Conservation (phyloP, 1,139 yeast genomes). For the Hyphopichia fennica region DNA sequence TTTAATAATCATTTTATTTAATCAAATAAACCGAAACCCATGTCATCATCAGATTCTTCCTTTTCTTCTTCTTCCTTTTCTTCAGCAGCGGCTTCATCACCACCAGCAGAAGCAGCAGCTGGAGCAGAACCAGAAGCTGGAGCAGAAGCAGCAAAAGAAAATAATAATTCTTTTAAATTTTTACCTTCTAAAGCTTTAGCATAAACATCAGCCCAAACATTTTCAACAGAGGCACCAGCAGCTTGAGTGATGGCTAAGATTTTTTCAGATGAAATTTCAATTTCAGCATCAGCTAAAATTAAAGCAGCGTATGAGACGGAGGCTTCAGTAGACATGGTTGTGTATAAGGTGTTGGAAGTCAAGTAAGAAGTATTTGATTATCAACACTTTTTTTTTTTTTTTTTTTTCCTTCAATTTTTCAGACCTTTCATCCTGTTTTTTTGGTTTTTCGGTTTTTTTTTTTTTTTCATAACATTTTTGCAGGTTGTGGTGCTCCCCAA, state of each 20-base stretch:
- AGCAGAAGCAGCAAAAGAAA: conserved; percentile 65
- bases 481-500: neutral
- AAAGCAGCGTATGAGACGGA: conserved; percentile 90
- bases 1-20: conserved; percentile 18
- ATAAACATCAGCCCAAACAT: conserved; percentile 92
- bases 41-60: conserved; percentile 80
- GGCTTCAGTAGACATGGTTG: conserved; percentile 53
- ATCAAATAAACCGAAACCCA: conserved; percentile 65
- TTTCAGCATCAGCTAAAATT: conserved; percentile 96
- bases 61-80: conserved; percentile 57
- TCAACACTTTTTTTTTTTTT: neutral
- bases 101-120: conserved; percentile 65
- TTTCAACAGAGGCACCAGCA: conserved; percentile 85
- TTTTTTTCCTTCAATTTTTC: neutral
- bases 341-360: conserved; percentile 11
- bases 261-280: conserved; percentile 93
- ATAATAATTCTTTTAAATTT: conserved; percentile 87
- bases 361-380: neutral
- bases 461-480: too few species aligned
- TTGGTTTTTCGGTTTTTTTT: too few species aligned
- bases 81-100: conserved; percentile 52
- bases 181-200: conserved; percentile 98
- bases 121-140: conserved; percentile 44
- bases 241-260: conserved; percentile 80
- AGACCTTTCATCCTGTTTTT: neutral